These are phyloP conservation scores for Sporothrix mexicana DNA, from an alignment of 2,329 filamentous ascomycete genomes.

Conservation along the genomic window DNA sequence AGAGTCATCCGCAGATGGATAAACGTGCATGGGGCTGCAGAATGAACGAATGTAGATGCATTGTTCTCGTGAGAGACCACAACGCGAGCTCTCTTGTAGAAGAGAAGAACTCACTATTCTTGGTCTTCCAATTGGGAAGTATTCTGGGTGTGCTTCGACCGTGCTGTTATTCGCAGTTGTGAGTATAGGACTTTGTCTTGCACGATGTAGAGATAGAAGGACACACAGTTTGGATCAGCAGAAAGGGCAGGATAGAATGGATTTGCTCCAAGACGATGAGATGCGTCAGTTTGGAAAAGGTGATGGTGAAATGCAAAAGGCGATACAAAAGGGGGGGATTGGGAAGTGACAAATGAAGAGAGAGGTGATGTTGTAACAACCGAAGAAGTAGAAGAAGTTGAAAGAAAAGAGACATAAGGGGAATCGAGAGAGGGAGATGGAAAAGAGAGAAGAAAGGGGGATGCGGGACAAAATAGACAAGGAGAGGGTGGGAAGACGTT, in stretches of 20 bases:
- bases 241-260: not conserved
- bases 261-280: conserved; percentile 18
- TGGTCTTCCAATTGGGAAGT: not conserved
- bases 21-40: not conserved
- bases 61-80: not conserved
- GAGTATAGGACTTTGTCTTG: not conserved
- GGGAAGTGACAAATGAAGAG: conserved; percentile 19
- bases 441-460: not conserved
- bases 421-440: not conserved
- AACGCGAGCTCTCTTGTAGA: too few species aligned
- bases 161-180: not conserved
- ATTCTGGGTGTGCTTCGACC: not conserved
- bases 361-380: conserved; percentile 37
- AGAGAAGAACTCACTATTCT: not conserved
- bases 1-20: too few species aligned
- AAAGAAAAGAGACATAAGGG: not conserved
- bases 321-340: conserved; percentile 31
- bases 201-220: not conserved
- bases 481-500: not conserved
- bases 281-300: conserved; percentile 11
- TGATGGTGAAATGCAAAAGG: conserved; percentile 31
- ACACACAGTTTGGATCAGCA: not conserved
- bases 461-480: not conserved
- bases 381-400: conserved; percentile 36
- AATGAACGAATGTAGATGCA: not conserved